These are phyloP conservation scores for Lactarius evosmus DNA, from an alignment of 768 basidiomycete species.

Conservation along the genomic window DNA sequence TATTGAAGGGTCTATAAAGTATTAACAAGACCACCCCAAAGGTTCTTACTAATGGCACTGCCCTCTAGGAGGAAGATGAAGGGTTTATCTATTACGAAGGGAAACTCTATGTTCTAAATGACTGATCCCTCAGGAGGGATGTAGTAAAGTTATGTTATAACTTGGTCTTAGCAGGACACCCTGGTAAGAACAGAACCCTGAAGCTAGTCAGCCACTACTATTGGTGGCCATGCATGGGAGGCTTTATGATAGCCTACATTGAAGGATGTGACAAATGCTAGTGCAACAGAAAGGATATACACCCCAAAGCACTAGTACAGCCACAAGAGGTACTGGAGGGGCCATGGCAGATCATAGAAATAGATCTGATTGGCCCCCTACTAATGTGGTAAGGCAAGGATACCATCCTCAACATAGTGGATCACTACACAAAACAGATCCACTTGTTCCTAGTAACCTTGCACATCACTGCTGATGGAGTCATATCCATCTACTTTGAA, in stretches of 20 bases:
- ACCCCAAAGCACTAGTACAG: not conserved
- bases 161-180: not conserved
- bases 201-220: constrained; percentile 18
- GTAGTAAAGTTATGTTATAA: not conserved
- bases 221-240: no score
- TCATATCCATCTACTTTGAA: constrained; percentile 25
- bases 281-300: constrained; percentile 7
- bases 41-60: constrained; percentile 38
- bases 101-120: not conserved
- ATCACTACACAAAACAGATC: no score
- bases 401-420: no score
- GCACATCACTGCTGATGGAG: constrained; percentile 25
- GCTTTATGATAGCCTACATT: constrained; percentile 30
- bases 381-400: constrained; percentile 27
- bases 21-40: not conserved
- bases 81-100: no score
- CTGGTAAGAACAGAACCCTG: not conserved
- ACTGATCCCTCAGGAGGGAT: not conserved
- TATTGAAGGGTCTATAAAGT: not conserved
- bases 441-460: constrained; percentile 31
- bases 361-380: constrained; percentile 33
- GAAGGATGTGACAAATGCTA: constrained; percentile 31
- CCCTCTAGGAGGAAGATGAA: constrained; percentile 30
- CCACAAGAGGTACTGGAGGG: constrained; percentile 13
- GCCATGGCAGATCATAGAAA: constrained; percentile 29